Evolutionary conservation across 2,329 filamentous ascomycete species (phyloP), one percentile per base, ranked within the genome.

Genomic region (Aspergillus versicolor): DNA sequence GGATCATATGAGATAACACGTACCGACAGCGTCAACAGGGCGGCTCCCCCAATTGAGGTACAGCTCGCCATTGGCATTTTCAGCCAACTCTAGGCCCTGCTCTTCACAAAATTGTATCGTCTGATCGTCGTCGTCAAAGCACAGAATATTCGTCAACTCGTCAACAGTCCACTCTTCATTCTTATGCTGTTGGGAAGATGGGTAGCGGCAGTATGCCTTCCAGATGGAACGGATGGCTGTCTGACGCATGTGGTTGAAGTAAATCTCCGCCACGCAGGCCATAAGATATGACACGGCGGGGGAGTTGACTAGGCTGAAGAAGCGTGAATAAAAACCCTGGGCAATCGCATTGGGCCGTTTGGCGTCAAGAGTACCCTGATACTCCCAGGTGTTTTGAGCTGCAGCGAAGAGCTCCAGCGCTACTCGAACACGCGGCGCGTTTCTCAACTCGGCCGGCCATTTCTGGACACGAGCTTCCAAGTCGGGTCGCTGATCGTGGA

Each of bases 251-350:
- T 82, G 73, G 53, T 82, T 82, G 71, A 88, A 88, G 60, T 83
- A 82, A 11, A 86, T 81, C 63, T 88, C 85, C 1, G 84, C 82
- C 22, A 86, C 83, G 69, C 85, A 88, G 7, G 81, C 84, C 81
- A 86, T 84, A 7, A 87, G 72, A 64, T 87, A 88, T 0, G 85
- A 83, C 1, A 84, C 79, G 32, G 77, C 74, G 3, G 75, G 75
- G 1, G 84, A 87, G 53, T 77, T 75, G 42, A 88, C 70, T 17
- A 85, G 64, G 9, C 74, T 76, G 77, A 85, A 88, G 63, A 87
- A 87, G 2, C 76, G 75, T 47, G 78, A 72, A 69, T 82, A 84
- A 59, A 87, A 84, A 24, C 81, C 81, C 60, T 84, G 82, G 6
- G 82, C 84, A 53, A 85, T 78, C 7, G 80, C 72, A 63, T 82